Conservation (phyloP, 1,139 yeast species). For the Blastobotrys elegans region DNA sequence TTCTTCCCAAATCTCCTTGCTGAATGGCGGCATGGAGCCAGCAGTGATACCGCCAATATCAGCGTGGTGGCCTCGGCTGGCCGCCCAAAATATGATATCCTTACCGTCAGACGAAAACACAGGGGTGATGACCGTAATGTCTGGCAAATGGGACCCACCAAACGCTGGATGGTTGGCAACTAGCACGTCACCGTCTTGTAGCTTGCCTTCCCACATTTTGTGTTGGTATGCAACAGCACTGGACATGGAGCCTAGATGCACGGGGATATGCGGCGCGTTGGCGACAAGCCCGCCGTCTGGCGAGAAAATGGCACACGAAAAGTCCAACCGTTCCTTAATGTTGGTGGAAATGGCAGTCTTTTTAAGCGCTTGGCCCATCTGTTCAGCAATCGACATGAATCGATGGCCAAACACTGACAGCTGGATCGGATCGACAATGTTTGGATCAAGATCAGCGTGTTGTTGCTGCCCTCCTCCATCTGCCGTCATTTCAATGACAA, state of each 20-base stretch:
- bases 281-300: constrained; percentile 73
- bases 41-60: constrained; percentile 65
- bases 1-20: constrained; percentile 57
- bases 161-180: constrained; percentile 75
- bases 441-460: constrained; percentile 36
- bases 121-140: constrained; percentile 73
- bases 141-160: constrained; percentile 83
- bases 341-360: constrained; percentile 83
- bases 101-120: constrained; percentile 57
- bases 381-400: constrained; percentile 86
- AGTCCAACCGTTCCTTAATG: constrained; percentile 77
- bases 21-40: constrained; percentile 62
- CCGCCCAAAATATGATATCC: constrained; percentile 53
- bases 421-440: constrained; percentile 58
- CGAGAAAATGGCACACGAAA: constrained; percentile 79
- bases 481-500: constrained; percentile 40
- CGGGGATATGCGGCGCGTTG: constrained; percentile 86
- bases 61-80: constrained; percentile 64
- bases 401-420: constrained; percentile 77
- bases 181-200: constrained; percentile 66
- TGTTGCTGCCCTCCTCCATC: constrained; percentile 32
- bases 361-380: constrained; percentile 78
- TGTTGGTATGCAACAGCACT: constrained; percentile 71
- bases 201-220: constrained; percentile 54
- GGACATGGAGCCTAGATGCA: constrained; percentile 84